Evolutionary conservation across 176 grass and related monocot species (phyloP), one percentile per base, ranked within the genome.

Genomic region (Elaeis guineensis): DNA sequence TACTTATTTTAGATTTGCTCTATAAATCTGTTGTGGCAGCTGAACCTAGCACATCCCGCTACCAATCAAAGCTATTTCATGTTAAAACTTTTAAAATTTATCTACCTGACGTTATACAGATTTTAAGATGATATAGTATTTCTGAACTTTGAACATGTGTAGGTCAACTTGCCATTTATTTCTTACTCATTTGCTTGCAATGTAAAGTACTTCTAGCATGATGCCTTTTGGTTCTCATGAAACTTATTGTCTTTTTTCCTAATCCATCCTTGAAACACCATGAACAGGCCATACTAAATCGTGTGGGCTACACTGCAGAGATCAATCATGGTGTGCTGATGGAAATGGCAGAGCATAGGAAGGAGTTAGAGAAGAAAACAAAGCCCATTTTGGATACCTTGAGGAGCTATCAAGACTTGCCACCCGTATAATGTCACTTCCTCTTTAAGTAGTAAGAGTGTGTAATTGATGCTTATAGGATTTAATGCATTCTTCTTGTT

Each of bases 251-350:
- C 16, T 19, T 21, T 30, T 23, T 58, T 30, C 16, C 17, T 26
- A 62, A 83, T 67, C 73, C 16, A 70, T 56, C 25, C 4, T 81
- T 67, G 35, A 52, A 30, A 57, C 77, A 28, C 71, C 18, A 61
- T 68, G 67, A 66, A 16, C 66, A 98, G 93, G 87, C 87, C 58
- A 81, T 98, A 59, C 76, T 98, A 61, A 98, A 89, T 54, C 76
- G 88, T 57, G 93, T 88, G 57, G 93, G 93, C 56, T 98, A 98
- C 73, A 98, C 88, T 8, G 80, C 93, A 9, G 88, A 98, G 73
- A 83, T 98, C 68, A 98, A 98, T 78, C 93, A 98, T 79, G 88
- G 88, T 55, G 93, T 98, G 35, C 70, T 98, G 75, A 98, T 98
- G 88, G 84, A 98, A 98, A 92, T 98, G 87, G 74, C 93, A 6